Conservation (phyloP, 2,329 filamentous ascomycete species). For the Plectosphaerella sp. region DNA sequence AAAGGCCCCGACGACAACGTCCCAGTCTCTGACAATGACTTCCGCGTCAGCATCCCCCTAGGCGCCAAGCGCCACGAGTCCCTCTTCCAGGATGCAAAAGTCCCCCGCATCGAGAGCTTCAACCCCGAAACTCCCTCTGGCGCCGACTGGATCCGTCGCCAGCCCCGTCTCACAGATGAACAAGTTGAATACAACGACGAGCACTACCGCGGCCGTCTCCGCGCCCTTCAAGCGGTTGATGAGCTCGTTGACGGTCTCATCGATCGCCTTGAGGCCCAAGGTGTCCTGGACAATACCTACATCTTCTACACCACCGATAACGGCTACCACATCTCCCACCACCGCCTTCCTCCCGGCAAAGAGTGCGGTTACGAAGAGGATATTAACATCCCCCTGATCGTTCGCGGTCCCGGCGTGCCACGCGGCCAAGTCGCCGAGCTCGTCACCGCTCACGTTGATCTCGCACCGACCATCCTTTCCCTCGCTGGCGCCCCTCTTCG, state of each 20-base stretch:
- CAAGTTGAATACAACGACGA: conserved; percentile 29
- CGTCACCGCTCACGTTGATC: conserved; percentile 47
- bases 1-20: conserved; percentile 50
- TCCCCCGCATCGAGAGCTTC: conserved; percentile 63
- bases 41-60: conserved; percentile 25
- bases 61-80: conserved; percentile 51
- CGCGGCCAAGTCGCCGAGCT: conserved; percentile 27
- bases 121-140: conserved; percentile 47
- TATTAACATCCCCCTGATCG: conserved; percentile 44
- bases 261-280: conserved; percentile 21
- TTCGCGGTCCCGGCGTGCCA: conserved; percentile 43
- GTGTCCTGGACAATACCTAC: conserved; percentile 37
- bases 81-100: conserved; percentile 52
- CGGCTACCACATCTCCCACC: conserved; percentile 49
- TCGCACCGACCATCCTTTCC: conserved; percentile 50
- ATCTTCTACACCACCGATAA: conserved; percentile 50
- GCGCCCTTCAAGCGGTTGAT: conserved; percentile 39
- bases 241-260: conserved; percentile 37
- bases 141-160: conserved; percentile 37
- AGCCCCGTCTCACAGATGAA: conserved; percentile 26
- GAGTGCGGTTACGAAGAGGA: conserved; percentile 47
- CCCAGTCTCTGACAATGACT: conserved; percentile 49
- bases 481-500: conserved; percentile 26
- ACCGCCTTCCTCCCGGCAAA: conserved; percentile 47
- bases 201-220: conserved; percentile 36